Base-by-base conservation (phyloP, 1,139 yeast species). In the Geotrichum macrosporum region DNA sequence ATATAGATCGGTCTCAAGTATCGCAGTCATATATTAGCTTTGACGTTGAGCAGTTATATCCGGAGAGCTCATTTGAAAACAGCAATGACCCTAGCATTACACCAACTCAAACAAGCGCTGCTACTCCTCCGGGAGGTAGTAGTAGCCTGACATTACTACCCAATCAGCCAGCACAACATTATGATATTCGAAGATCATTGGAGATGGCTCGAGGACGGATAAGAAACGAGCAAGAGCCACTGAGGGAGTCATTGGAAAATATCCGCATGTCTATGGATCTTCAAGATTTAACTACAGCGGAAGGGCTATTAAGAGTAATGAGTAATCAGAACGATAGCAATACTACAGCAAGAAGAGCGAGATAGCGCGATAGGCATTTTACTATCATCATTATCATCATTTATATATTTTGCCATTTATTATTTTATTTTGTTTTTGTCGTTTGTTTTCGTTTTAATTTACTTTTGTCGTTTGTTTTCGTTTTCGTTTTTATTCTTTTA, bases 181-280 rank as follows among this genome's bases (percentile, higher is more conserved):
- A 18, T 10, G 46, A 29, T 22, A 27, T 44, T 42, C 40, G 50
- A 20, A 49, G 48, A 24, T 46, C 50, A 9, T 37, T 53, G 20
- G 55, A 54, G 22, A 35, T 43, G n/a, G 51, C 56, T 15, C 45
- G 57, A 21, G 50, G 51, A 24, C 50, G 62, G 20, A 44, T 49
- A 22, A 44, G 62, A n/a, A 58, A 57, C 56, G 63, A 60, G 41
- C 63, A 60, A 47, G 49, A 50, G 4, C 54, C 55, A 18, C 59
- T 60, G 2, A 51, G 62, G 5, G 48, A 53, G 36, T 56, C 60
- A 1, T 35, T 57, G 35, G 64, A 60, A 9, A 53, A 52, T 16
- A 51, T 60, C 15, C 53, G 64, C 22, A 54, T 60, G n/a, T 55
- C 60, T n/a, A 54, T 57, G 57, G 64, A 60, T 22, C 34, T 58